Base-by-base conservation (phyloP, 495 filamentous ascomycete genomes). In the Aspergillus carlsbadensis region DNA sequence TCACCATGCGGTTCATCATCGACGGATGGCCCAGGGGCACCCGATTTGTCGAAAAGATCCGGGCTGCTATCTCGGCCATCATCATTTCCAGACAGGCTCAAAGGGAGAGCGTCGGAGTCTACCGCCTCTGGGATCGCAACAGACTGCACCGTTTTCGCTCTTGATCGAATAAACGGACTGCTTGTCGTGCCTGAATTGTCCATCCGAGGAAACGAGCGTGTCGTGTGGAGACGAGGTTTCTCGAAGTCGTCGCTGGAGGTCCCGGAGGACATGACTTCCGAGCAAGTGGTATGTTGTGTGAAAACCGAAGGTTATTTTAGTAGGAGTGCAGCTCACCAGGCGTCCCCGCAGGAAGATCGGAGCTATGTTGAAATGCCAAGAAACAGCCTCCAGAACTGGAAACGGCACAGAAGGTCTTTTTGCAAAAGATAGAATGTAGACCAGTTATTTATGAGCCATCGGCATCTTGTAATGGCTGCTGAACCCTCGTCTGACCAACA, bases 91-190 rank as follows among this genome's bases (percentile, higher is more conserved):
- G 70, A 54, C n/a, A 64, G 50, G 1, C 68, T 47, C 41, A 67
- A 21, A 34, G 64, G 59, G 31, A 60, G 65, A 11, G 67, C 49
- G 10, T 70, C 60, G 4, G 75, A 56, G 22, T 69, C 67, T 21
- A 70, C 65, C 39, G 71, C 65, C 21, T 79, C 76, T 5, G 81
- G 63, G 34, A 76, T 67, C 7, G 77, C 63, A 13, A 73, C 73
- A 65, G 81, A 82, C 59, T 87, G 83, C 24, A 87, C 68, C 1
- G 86, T 88, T 66, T 76, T 86, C 15, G 88, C 84, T 64, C 87
- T 75, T 61, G 79, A 81, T 18, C 76, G 66, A 70, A 60, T 65
- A 57, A 70, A 63, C 52, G 71, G 75, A 55, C 65, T 79, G 26
- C 26, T 29, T 29, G 26, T 29, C 50, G 60, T 57, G 5, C 77